Percentiles rank a stretch among this genome's conserved stretches.
These are phyloP conservation scores for Cyberlindnera meyerae DNA, from an alignment of 805 yeast genomes.

Conservation along the genomic window DNA sequence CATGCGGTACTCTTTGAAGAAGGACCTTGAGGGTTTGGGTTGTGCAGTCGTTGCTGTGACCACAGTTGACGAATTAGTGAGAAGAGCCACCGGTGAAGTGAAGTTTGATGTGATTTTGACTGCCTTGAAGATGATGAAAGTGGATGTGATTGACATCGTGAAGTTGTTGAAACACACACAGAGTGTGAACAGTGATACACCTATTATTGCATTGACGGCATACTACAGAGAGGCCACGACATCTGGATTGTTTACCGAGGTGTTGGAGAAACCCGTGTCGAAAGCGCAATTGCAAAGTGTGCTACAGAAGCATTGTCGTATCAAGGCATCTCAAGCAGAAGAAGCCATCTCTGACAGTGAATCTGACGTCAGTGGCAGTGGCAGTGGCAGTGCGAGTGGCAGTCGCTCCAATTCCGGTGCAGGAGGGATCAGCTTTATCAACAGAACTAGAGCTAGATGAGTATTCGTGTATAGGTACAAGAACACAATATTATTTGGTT, in stretches of 20 bases:
- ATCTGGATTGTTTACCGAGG: conserved; percentile 49
- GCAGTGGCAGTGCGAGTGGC: conserved; percentile 2
- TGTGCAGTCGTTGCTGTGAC: conserved; percentile 75
- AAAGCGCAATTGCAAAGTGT: conserved; percentile 16
- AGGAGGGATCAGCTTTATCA: no score
- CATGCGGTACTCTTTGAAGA: conserved; percentile 61
- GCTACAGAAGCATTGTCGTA: conserved; percentile 24
- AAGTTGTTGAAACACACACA: conserved; percentile 70
- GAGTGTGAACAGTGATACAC: conserved; percentile 72
- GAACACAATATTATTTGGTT: neutral
- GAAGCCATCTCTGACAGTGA: conserved; percentile 28
- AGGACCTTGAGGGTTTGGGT: conserved; percentile 61
- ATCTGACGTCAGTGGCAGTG: conserved; percentile 8
- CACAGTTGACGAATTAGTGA: conserved; percentile 76
- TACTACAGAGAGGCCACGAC: conserved; percentile 61
- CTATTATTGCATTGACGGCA: conserved; percentile 70
- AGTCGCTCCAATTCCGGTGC: neutral
- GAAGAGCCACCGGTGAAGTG: conserved; percentile 77
- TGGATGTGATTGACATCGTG: conserved; percentile 72
- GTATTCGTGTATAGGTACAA: neutral
- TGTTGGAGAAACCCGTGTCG: conserved; percentile 65
- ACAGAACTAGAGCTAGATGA: no score
- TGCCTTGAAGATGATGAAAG: conserved; percentile 61
- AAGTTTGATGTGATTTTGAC: conserved; percentile 81
- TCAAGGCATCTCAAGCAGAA: conserved; percentile 20